Conservation (phyloP, 352 stramenopile species). For the Pythium myriotylum region DNA sequence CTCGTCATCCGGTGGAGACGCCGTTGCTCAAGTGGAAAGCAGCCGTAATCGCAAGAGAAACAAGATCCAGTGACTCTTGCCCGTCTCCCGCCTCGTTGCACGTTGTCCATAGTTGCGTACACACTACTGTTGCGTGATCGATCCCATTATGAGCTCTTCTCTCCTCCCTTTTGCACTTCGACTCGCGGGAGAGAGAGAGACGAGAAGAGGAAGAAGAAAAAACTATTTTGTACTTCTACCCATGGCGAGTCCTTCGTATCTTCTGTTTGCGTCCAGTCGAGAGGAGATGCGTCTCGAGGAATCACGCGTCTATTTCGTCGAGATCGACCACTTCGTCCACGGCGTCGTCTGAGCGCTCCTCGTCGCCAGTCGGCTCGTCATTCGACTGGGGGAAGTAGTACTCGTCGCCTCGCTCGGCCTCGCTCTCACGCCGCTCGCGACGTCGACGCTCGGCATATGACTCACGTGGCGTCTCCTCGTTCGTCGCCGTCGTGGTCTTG, state of each 20-base stretch:
- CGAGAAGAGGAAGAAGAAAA: neutral
- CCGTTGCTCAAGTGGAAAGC: conserved; percentile 56
- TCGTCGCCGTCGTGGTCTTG: conserved; percentile 32
- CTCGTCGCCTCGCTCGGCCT: conserved; percentile 45
- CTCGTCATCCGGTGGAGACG: conserved; percentile 7
- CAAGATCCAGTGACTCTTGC: conserved; percentile 24
- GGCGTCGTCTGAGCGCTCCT: conserved; percentile 16
- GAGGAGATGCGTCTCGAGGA: neutral
- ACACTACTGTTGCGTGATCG: conserved; percentile 2
- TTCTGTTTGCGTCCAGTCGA: neutral
- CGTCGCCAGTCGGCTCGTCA: conserved; percentile 22
- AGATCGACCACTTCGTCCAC: conserved; percentile 51
- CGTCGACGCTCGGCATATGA: conserved; percentile 31
- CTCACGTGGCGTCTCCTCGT: conserved; percentile 25
- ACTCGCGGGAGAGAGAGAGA: conserved; percentile 6
- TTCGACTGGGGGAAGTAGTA: conserved; percentile 45
- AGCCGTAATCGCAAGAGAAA: conserved; percentile 41
- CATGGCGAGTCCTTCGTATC: no score
- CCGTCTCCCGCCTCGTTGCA: conserved; percentile 1
- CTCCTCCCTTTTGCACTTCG: neutral
- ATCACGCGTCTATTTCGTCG: conserved; percentile 37
- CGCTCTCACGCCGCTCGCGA: conserved; percentile 23
- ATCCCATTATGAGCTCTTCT: neutral
- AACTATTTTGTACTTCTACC: no score
- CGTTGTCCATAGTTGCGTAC: conserved; percentile 9